Evolutionary conservation across 208 protist genomes (phyloP), one percentile per base, ranked within the genome.

Genomic region (Wallacemonas sp.): DNA sequence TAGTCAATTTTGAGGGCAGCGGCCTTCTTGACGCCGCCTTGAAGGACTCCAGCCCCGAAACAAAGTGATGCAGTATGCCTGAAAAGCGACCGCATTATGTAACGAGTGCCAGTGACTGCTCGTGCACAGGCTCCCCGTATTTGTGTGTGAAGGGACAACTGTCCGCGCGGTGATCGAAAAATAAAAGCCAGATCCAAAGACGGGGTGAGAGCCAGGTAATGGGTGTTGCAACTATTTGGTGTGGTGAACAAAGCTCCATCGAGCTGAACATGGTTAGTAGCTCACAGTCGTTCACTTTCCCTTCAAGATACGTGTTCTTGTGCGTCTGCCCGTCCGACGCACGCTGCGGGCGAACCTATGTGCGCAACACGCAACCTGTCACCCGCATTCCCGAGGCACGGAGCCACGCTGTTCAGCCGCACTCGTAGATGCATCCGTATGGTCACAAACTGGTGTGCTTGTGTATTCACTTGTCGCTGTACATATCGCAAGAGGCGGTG

Each of bases 41-140:
- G 82, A n/a, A 85, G 92, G 54, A 80, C 85, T 45, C 89, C 89
- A 15, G 82, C 81, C 26, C 89, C 89, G 76, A 95, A 92, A 8
- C 80, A 38, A 41, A 75, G 32, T 17, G 42, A 45, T 2, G 68
- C 38, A 45, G 58, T 78, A 39, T 68, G 21, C 38, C 37, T 57
- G 57, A 86, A 10, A 52, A 79, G 64, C 29, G 44, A 53, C 4
- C 36, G 46, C 45, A 44, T 50, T 58, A 4, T 29, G 13, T 19
- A 5, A 26, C n/a, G n/a, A n/a, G n/a, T n/a, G n/a, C n/a, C n/a
- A n/a, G 24, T 42, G 17, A 30, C 36, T 66, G 48, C 10, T 46
- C 26, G 34, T 30, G 37, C 6, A 46, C n/a, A 27, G 24, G 19
- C 15, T 36, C 19, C 21, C 12, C 17, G 53, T 8, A 12, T 54